phyloP scores from a whole-genome alignment of 352 stramenopile species.

The Phytophthora capsici region DNA sequence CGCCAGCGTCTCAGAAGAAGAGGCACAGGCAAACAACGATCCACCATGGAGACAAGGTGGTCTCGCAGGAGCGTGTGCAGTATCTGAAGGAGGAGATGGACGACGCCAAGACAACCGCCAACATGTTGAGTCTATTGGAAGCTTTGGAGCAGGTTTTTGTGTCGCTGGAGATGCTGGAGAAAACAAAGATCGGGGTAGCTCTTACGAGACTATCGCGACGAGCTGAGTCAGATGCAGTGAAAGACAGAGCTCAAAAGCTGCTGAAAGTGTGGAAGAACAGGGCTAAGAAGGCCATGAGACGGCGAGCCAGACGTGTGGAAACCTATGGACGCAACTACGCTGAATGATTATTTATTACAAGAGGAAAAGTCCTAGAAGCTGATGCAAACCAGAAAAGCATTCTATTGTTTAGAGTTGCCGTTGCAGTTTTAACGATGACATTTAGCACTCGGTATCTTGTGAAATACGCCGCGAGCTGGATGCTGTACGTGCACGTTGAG shows the following conservation, averaged over 20 bases:
- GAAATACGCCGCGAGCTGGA: slow-evolving; percentile 31
- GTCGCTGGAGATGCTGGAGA: slow-evolving; percentile 85
- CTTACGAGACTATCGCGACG: slow-evolving; percentile 44
- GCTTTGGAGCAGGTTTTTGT: slow-evolving; percentile 73
- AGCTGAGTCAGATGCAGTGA: slow-evolving; percentile 45
- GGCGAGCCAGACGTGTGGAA: slow-evolving; percentile 60
- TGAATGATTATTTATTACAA: slow-evolving; percentile 40
- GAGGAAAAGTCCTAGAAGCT: background rate
- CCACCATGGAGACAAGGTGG: slow-evolving; percentile 72
- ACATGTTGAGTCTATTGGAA: slow-evolving; percentile 58
- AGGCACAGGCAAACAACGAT: slow-evolving; percentile 74
- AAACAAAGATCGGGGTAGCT: slow-evolving; percentile 57
- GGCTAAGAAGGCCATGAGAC: slow-evolving; percentile 72
- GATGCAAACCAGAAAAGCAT: background rate
- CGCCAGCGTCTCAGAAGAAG: slow-evolving; percentile 11
- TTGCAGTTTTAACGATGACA: slow-evolving; percentile 1
- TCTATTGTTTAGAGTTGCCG: slow-evolving; percentile 11
- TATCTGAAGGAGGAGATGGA: slow-evolving; percentile 76
- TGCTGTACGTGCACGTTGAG: slow-evolving; percentile 22
- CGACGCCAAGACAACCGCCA: slow-evolving; percentile 46
- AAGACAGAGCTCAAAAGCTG: slow-evolving; percentile 44
- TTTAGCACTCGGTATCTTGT: slow-evolving; percentile 17
- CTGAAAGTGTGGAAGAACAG: slow-evolving; percentile 70
- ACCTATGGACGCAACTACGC: slow-evolving; percentile 76
- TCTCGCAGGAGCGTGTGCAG: slow-evolving; percentile 68